Base-by-base conservation (phyloP, 176 grass and related monocot genomes). In the Lolium rigidum region DNA sequence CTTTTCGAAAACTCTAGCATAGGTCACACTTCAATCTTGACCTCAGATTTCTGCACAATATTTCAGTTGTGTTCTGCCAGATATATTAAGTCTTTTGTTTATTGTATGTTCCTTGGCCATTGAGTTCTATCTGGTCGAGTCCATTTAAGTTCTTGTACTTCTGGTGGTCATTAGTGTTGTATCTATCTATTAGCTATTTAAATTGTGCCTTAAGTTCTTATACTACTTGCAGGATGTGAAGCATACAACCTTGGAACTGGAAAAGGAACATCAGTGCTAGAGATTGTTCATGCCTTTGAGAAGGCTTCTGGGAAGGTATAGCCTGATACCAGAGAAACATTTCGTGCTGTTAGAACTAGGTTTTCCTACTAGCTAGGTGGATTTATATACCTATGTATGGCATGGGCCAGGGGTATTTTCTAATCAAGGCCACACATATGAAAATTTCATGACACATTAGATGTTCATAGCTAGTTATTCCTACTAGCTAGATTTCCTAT, bases 201-300 rank as follows among this genome's bases (percentile, higher is more conserved):
- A 57, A 80, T 86, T 21, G 17, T 74, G 18, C 44, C 83, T 87
- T 85, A 5, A 86, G 60, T 22, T 65, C 73, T 73, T 83, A 81
- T 43, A 55, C 14, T 75, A 82, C 46, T 58, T 83, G 77, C 87
- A 99, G 97, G 97, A 67, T 99, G 97, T 78, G 92, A 96, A 89
- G 92, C 85, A 20, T 99, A 93, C 44, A 99, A 99, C 75, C 88
- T 99, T 58, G 97, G 97, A 74, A 93, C 92, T 52, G 97, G 97
- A 85, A 94, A 94, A 56, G 97, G 94, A 37, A 99, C 97, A 52
- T 93, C 97, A 61, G 97, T 99, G 24, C 78, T 99, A 79, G 94
- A 99, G 83, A 99, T 99, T 72, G 94, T 99, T 60, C 77, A 84
- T 87, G 92, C 94, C 84, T 99, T 99, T 78, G 97, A 99, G 81